These are phyloP conservation scores for Tulasnella sp. DNA, from an alignment of 768 basidiomycete genomes.

Conservation along the genomic window DNA sequence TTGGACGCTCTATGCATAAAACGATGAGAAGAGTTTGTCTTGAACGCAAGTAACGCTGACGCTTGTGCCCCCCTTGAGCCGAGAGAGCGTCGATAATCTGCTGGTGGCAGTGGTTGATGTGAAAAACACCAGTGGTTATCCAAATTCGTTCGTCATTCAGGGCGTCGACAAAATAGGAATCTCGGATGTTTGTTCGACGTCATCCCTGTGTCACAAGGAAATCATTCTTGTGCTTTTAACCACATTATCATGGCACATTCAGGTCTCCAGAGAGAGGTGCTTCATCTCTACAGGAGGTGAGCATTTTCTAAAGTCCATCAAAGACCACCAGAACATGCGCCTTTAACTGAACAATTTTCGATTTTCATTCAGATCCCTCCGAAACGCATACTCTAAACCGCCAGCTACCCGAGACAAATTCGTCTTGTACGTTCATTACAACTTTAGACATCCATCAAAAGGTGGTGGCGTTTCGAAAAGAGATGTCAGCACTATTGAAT, in stretches of 20 bases:
- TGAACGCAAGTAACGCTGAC: too few relatives aligned
- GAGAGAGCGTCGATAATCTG: too few relatives aligned
- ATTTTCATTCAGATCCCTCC: slow-evolving; percentile 45
- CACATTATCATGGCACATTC: slow-evolving; percentile 23
- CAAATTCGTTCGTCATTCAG: too few relatives aligned
- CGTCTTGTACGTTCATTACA: slow-evolving; percentile 50
- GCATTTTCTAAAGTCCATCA: background rate
- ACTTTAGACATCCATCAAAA: slow-evolving; percentile 43
- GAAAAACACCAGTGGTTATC: too few relatives aligned
- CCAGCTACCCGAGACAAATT: slow-evolving; percentile 47
- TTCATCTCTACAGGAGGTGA: slow-evolving; percentile 44
- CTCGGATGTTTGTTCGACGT: too few relatives aligned
- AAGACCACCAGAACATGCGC: background rate
- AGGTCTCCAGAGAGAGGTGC: slow-evolving; percentile 41
- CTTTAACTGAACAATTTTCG: background rate
- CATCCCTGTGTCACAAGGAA: too few relatives aligned
- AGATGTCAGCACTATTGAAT: slow-evolving; percentile 57
- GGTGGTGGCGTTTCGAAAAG: slow-evolving; percentile 48
- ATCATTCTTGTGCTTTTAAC: too few relatives aligned
- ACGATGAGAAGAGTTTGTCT: background rate
- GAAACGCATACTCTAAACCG: slow-evolving; percentile 62
- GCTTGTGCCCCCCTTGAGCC: too few relatives aligned
- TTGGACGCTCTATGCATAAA: slow-evolving; percentile 16
- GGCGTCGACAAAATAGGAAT: too few relatives aligned
- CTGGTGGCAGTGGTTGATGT: too few relatives aligned